Conservation (phyloP, 2,329 filamentous ascomycete species). For the Nannizzia gypsea region DNA sequence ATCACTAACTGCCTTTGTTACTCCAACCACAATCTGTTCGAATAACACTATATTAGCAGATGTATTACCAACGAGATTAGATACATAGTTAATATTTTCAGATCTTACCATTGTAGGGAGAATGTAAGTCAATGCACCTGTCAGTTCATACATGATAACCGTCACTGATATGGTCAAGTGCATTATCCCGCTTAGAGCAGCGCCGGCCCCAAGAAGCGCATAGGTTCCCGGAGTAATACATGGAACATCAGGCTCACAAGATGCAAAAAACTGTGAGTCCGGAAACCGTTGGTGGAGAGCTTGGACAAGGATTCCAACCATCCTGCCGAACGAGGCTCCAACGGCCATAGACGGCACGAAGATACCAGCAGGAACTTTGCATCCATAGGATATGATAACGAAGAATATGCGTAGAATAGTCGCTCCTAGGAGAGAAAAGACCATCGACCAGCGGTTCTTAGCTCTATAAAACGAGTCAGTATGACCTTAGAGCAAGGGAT, state of each 20-base stretch:
- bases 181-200: conserved; percentile 92
- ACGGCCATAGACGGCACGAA: conserved; percentile 98
- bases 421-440: conserved; percentile 64
- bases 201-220: conserved; percentile 84
- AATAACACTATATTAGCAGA: neutral
- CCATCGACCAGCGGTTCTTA: conserved; percentile 63
- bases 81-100: neutral
- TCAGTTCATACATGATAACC: conserved; percentile 99
- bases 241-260: conserved; percentile 79
- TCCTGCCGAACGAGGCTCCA: conserved; percentile 83
- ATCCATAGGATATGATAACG: conserved; percentile 92
- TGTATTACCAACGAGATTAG: neutral
- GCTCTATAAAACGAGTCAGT: conserved; percentile 27
- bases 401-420: conserved; percentile 70
- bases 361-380: conserved; percentile 94
- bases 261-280: conserved; percentile 68
- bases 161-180: conserved; percentile 94
- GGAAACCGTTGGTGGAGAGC: conserved; percentile 77
- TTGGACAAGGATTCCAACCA: conserved; percentile 90
- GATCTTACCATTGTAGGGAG: conserved; percentile 71
- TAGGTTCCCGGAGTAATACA: conserved; percentile 98
- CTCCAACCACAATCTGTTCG: conserved; percentile 71
- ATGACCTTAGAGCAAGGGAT: neutral
- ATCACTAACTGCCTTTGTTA: conserved; percentile 87
- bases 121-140: conserved; percentile 93